phyloP scores from a whole-genome alignment of 768 basidiomycete genomes.

The Leccinum imitatum region DNA sequence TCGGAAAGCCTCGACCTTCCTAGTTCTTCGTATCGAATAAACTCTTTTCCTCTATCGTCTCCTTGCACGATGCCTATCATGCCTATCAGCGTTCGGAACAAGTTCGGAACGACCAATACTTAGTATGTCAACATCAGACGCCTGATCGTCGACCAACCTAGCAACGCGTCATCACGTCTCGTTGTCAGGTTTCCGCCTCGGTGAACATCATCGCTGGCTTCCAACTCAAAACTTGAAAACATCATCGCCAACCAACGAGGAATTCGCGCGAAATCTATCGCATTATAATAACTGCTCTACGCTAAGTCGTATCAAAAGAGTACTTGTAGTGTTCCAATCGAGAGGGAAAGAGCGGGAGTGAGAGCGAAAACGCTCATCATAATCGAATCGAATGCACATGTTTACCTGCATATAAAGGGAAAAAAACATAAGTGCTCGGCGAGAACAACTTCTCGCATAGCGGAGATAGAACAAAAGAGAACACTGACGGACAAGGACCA shows the following conservation, averaged over 20 bases:
- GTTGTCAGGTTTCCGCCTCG: neutral
- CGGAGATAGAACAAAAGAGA: conserved; percentile 20
- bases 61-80: too few relatives aligned
- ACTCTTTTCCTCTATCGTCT: too few relatives aligned
- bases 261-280: conserved; percentile 16
- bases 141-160: neutral
- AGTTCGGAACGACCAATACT: too few relatives aligned
- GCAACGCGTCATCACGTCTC: neutral
- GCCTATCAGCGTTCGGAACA: too few relatives aligned
- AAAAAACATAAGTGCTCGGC: conserved; percentile 15
- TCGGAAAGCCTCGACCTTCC: too few relatives aligned
- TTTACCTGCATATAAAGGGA: conserved; percentile 28
- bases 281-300: conserved; percentile 26
- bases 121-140: too few relatives aligned
- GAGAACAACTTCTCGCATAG: conserved; percentile 12
- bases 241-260: neutral
- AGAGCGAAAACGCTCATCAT: neutral
- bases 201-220: neutral
- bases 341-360: neutral
- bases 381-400: conserved; percentile 15
- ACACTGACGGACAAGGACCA: neutral
- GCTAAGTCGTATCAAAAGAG: conserved; percentile 23
- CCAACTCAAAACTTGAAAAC: neutral
- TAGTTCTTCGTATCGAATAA: too few relatives aligned
- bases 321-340: conserved; percentile 29